Percentiles rank a stretch among this genome's conserved stretches.
These are phyloP conservation scores for Phytopythium aichiense DNA, from an alignment of 352 stramenopile genomes.

Conservation along the genomic window DNA sequence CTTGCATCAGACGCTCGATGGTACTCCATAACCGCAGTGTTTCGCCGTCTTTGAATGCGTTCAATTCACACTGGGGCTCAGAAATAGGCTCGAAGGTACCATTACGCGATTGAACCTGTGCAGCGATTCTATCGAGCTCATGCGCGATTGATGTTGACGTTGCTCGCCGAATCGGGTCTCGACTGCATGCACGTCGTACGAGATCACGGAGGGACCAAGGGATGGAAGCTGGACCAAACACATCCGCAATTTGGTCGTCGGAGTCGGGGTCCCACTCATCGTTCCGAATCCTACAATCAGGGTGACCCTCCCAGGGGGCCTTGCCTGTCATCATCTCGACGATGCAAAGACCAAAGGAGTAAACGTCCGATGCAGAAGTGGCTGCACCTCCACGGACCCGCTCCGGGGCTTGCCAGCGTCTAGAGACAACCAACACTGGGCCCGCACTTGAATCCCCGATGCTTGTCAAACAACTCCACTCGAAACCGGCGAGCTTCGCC, in stretches of 20 bases:
- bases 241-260: background rate
- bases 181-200: background rate
- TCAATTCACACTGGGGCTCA: background rate
- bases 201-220: background rate
- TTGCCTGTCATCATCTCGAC: background rate
- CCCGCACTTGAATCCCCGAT: accelerated
- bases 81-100: background rate
- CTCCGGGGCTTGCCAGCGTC: background rate
- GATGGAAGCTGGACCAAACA: background rate
- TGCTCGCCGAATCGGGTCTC: background rate
- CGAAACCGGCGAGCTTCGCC: constrained; percentile 5
- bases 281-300: background rate
- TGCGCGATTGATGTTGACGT: background rate
- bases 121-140: background rate
- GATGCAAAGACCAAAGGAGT: background rate
- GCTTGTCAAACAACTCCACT: background rate
- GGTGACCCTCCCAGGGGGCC: background rate
- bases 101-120: background rate
- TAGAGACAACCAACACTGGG: background rate
- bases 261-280: background rate
- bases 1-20: background rate
- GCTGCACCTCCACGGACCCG: background rate
- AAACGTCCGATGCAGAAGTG: background rate
- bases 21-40: background rate
- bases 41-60: background rate